Percentiles rank a stretch among this genome's conserved stretches.
Evolutionary conservation across 345 rosid genomes (phyloP).

Genomic region (Aquilaria yunnanensis): DNA sequence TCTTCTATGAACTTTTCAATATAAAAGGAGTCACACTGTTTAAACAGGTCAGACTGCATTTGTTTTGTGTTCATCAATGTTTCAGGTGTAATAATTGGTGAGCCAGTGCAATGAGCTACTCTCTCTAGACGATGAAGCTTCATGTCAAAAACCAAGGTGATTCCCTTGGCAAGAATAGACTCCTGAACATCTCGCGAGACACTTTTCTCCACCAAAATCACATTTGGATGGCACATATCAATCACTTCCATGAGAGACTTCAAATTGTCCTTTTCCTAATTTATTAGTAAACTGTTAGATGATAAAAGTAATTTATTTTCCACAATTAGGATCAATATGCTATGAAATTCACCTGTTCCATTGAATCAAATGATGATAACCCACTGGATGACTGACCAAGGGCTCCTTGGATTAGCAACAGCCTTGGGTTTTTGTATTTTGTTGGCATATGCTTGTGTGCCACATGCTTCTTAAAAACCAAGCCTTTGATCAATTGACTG

Average conservation of each 20-base stretch:
- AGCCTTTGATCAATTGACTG: slow-evolving; percentile 82
- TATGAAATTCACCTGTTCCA: slow-evolving; percentile 49
- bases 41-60: slow-evolving; percentile 71
- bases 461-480: slow-evolving; percentile 91
- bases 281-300: slow-evolving; percentile 18
- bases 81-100: slow-evolving; percentile 52
- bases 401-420: slow-evolving; percentile 64
- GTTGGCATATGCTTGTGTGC: slow-evolving; percentile 98
- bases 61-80: slow-evolving; percentile 48
- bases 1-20: slow-evolving; percentile 83
- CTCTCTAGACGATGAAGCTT: slow-evolving; percentile 86
- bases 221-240: slow-evolving; percentile 61
- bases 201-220: slow-evolving; percentile 83
- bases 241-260: slow-evolving; percentile 55
- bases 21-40: slow-evolving; percentile 66
- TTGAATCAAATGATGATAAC: slow-evolving; percentile 64
- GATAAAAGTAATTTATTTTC: slow-evolving; percentile 1
- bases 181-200: slow-evolving; percentile 83
- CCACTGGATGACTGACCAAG: slow-evolving; percentile 75
- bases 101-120: slow-evolving; percentile 80
- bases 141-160: slow-evolving; percentile 85
- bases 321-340: background rate
- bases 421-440: slow-evolving; percentile 58
- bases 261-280: slow-evolving; percentile 60
- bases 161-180: slow-evolving; percentile 57